These are phyloP conservation scores for Cutaneotrichosporon cutaneum DNA, from an alignment of 1,284 basidiomycete species.

Conservation along the genomic window DNA sequence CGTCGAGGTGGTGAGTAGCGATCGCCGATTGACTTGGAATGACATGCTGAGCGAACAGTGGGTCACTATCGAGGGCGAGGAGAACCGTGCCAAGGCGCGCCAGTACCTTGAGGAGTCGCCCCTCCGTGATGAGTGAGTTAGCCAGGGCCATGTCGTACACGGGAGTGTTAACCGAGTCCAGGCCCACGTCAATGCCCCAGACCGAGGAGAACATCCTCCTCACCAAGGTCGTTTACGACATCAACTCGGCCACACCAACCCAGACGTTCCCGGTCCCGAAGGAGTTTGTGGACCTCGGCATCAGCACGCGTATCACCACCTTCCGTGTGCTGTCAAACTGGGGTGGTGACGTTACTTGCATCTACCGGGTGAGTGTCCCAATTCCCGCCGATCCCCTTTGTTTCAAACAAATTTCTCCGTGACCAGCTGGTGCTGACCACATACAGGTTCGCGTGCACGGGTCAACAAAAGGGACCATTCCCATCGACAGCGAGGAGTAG, in stretches of 20 bases:
- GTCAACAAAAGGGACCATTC: background rate
- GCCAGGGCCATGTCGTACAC: background rate
- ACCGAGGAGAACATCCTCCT: slow-evolving; percentile 59
- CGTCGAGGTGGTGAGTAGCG: slow-evolving; percentile 62
- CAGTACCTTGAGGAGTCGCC: slow-evolving; percentile 37
- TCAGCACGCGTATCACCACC: slow-evolving; percentile 78
- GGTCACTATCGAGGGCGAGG: slow-evolving; percentile 74
- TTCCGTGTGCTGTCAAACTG: slow-evolving; percentile 79
- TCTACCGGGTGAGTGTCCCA: slow-evolving; percentile 69
- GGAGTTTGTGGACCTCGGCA: slow-evolving; percentile 64
- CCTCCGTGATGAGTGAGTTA: slow-evolving; percentile 1
- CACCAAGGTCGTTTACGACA: slow-evolving; percentile 76
- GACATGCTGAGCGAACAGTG: slow-evolving; percentile 56
- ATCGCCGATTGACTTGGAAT: background rate
- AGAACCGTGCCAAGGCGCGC: slow-evolving; percentile 64
- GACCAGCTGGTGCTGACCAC: background rate
- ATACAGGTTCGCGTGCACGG: slow-evolving; percentile 6
- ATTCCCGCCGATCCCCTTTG: background rate
- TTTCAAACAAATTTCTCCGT: background rate
- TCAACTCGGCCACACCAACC: slow-evolving; percentile 64
- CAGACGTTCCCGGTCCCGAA: slow-evolving; percentile 80
- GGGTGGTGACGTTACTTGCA: slow-evolving; percentile 82
- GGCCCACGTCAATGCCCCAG: slow-evolving; percentile 42
- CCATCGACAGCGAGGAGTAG: background rate
- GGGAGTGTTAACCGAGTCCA: slow-evolving; percentile 16